phyloP scores from a whole-genome alignment of 2,329 filamentous ascomycete genomes.

The Proliferodiscus dingleyae region DNA sequence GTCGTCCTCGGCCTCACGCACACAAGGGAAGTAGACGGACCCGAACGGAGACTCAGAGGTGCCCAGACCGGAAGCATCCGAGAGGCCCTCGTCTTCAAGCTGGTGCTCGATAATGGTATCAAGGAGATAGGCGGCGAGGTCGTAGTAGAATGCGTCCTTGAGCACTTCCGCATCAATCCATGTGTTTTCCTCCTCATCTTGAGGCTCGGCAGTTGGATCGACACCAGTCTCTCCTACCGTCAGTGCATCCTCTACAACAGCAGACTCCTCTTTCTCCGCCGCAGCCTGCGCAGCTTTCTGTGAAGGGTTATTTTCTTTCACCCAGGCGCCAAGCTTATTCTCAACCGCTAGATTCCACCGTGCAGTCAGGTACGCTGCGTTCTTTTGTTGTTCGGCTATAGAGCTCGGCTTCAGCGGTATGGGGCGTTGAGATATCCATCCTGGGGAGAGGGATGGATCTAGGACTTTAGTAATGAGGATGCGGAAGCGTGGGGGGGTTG shows the following conservation, averaged over 20 bases:
- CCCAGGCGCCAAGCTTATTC: slow-evolving; percentile 42
- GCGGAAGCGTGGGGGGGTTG: slow-evolving; percentile 40
- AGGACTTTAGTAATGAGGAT: slow-evolving; percentile 48
- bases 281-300: too few relatives aligned
- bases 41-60: slow-evolving; percentile 22
- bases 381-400: slow-evolving; percentile 48
- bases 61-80: slow-evolving; percentile 42
- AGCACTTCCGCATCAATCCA: neutral
- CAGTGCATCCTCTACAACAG: too few relatives aligned
- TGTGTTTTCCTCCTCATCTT: too few relatives aligned
- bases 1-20: slow-evolving; percentile 19
- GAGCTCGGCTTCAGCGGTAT: slow-evolving; percentile 41
- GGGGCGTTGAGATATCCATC: slow-evolving; percentile 43
- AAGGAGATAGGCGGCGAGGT: slow-evolving; percentile 37
- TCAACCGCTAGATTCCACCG: slow-evolving; percentile 46
- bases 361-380: slow-evolving; percentile 45
- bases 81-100: slow-evolving; percentile 38
- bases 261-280: too few relatives aligned
- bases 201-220: too few relatives aligned
- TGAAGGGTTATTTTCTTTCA: too few relatives aligned
- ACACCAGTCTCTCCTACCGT: too few relatives aligned
- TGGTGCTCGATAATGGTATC: slow-evolving; percentile 45
- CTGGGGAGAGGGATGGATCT: slow-evolving; percentile 50
- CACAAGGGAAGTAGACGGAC: slow-evolving; percentile 21
- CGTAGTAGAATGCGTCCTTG: slow-evolving; percentile 38